These are phyloP conservation scores for Fusarium clavum DNA, from an alignment of 2,329 filamentous ascomycete species.

Conservation along the genomic window DNA sequence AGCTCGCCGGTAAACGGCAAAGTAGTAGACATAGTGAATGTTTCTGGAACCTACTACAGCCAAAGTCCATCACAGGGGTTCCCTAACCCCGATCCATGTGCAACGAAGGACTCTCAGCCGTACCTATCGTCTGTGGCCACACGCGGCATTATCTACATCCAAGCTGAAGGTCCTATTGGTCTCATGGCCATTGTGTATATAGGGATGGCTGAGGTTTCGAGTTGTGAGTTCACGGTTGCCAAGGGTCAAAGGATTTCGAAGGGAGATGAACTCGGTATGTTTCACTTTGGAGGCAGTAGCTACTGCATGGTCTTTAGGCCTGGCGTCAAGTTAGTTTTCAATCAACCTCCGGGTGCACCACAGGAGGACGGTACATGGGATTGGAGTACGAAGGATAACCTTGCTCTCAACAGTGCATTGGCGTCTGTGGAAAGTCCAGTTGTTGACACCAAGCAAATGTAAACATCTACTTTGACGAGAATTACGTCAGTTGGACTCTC, in stretches of 20 bases:
- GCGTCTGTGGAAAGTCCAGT: not conserved
- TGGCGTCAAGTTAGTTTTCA: not conserved
- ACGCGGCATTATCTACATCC: constrained; percentile 7
- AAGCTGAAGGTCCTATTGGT: not conserved
- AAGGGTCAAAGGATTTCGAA: not conserved
- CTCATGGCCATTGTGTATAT: constrained; percentile 12
- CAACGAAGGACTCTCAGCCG: not conserved
- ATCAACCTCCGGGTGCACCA: not conserved
- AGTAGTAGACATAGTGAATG: constrained; percentile 48
- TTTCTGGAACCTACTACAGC: constrained; percentile 8
- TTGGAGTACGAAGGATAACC: not conserved
- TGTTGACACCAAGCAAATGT: too few species aligned
- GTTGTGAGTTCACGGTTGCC: not conserved
- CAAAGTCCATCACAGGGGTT: constrained; percentile 1
- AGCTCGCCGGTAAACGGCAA: constrained; percentile 70
- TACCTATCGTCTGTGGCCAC: constrained; percentile 13
- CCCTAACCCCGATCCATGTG: not conserved
- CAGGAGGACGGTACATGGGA: not conserved
- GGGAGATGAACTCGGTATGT: constrained; percentile 15
- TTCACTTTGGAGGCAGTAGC: constrained; percentile 11
- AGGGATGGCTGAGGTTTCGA: constrained; percentile 1
- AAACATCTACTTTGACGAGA: too few species aligned
- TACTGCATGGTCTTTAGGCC: constrained; percentile 7
- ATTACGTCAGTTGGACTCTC: too few species aligned
- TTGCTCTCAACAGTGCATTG: not conserved